These are phyloP conservation scores for Annulohypoxylon bovei DNA, from an alignment of 495 filamentous ascomycete species.

Conservation along the genomic window DNA sequence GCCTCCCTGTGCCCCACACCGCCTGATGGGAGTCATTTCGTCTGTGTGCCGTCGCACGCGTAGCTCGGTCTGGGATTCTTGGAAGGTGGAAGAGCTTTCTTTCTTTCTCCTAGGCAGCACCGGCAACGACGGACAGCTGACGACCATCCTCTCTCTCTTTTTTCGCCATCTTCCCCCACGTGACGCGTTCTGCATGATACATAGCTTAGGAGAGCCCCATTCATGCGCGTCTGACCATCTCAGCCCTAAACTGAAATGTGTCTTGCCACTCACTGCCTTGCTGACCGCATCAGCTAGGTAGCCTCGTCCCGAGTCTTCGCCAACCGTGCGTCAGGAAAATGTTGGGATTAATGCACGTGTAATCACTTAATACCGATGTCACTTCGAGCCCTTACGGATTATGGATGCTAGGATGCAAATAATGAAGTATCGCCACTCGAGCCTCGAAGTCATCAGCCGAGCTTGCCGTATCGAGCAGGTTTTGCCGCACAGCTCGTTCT, in stretches of 20 bases:
- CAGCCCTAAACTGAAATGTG: slow-evolving; percentile 27
- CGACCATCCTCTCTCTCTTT: background rate
- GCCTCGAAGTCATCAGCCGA: background rate
- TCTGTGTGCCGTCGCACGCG: background rate
- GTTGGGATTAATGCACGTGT: slow-evolving; percentile 16
- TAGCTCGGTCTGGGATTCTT: background rate
- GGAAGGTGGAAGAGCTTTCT: background rate
- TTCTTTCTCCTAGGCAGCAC: slow-evolving; percentile 10
- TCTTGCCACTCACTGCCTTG: slow-evolving; percentile 24
- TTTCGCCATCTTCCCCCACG: slow-evolving; percentile 29
- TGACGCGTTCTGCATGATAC: background rate
- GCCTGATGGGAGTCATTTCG: slow-evolving; percentile 29
- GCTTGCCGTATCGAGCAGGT: slow-evolving; percentile 31
- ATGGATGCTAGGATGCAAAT: slow-evolving; percentile 2
- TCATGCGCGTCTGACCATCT: slow-evolving; percentile 31
- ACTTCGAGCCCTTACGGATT: background rate
- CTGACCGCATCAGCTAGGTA: slow-evolving; percentile 27
- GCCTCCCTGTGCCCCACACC: slow-evolving; percentile 16
- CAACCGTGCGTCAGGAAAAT: slow-evolving; percentile 7
- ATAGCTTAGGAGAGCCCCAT: slow-evolving; percentile 10
- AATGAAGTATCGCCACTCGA: slow-evolving; percentile 19
- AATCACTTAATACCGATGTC: slow-evolving; percentile 34
- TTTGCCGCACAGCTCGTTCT: slow-evolving; percentile 14
- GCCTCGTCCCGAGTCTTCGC: slow-evolving; percentile 12
- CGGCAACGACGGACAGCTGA: slow-evolving; percentile 24